phyloP scores from a whole-genome alignment of 139 green algal genomes.

The Micractinium sp. region DNA sequence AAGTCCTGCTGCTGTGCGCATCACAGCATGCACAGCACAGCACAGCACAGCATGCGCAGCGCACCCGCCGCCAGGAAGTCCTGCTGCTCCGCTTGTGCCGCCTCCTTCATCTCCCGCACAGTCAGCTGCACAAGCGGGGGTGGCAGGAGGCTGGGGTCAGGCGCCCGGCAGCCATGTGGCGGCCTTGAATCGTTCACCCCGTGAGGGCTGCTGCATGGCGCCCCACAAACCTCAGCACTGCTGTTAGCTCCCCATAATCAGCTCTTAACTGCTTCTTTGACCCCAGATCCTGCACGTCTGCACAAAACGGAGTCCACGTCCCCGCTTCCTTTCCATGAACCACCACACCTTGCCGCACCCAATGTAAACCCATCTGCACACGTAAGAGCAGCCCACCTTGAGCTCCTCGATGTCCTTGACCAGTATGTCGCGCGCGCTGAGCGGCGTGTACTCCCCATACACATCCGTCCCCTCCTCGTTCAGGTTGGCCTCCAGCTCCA shows the following conservation, averaged over 20 bases:
- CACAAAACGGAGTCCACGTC: too few relatives aligned
- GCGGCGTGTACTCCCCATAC: slow-evolving; percentile 86
- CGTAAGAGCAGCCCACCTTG: slow-evolving; percentile 58
- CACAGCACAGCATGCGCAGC: background rate
- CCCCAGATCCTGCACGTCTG: too few relatives aligned
- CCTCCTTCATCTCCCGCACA: slow-evolving; percentile 42
- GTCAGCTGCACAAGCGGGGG: background rate
- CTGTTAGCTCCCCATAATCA: too few relatives aligned
- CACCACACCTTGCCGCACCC: too few relatives aligned
- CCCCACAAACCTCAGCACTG: too few relatives aligned
- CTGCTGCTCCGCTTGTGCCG: slow-evolving; percentile 50
- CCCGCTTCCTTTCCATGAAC: too few relatives aligned
- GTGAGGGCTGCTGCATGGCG: too few relatives aligned
- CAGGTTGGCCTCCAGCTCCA: slow-evolving; percentile 98
- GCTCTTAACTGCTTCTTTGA: too few relatives aligned
- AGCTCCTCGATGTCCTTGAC: slow-evolving; percentile 90
- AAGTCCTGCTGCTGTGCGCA: background rate
- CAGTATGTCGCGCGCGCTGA: slow-evolving; percentile 88
- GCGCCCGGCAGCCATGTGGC: too few relatives aligned
- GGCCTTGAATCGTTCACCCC: too few relatives aligned
- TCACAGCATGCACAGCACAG: background rate
- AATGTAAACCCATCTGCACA: too few relatives aligned
- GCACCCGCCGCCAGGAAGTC: slow-evolving; percentile 49
- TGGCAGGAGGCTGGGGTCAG: background rate
- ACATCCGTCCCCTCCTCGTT: slow-evolving; percentile 79